These are phyloP conservation scores for Huntiella abstrusa DNA, from an alignment of 2,329 filamentous ascomycete genomes.

Conservation along the genomic window DNA sequence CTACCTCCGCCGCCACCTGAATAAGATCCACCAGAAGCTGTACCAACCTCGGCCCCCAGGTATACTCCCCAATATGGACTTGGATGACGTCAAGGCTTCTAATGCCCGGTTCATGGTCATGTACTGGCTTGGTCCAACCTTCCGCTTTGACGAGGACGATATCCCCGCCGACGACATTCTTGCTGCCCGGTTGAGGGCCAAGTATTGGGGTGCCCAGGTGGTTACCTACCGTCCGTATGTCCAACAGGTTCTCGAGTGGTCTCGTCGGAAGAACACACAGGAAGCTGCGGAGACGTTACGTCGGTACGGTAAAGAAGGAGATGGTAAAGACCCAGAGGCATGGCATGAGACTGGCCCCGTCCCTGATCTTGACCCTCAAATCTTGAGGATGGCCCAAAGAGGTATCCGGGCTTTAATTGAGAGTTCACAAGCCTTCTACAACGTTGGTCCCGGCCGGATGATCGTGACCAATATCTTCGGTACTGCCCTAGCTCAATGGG, in stretches of 20 bases:
- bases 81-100: constrained; percentile 24
- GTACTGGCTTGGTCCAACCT: constrained; percentile 29
- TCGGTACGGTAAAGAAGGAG: neutral
- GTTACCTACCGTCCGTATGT: constrained; percentile 73
- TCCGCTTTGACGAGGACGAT: constrained; percentile 46
- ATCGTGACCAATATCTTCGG: constrained; percentile 94
- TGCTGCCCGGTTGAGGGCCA: constrained; percentile 65
- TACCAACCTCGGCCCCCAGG: constrained; percentile 26
- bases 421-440: constrained; percentile 68
- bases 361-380: constrained; percentile 24
- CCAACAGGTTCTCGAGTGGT: constrained; percentile 34
- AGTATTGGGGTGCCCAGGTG: constrained; percentile 84
- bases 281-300: constrained; percentile 21
- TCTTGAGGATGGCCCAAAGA: constrained; percentile 35
- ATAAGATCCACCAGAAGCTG: constrained; percentile 39
- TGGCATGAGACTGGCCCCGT: constrained; percentile 15
- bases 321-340: neutral
- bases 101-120: constrained; percentile 16
- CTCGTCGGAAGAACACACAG: constrained; percentile 19
- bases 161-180: constrained; percentile 59
- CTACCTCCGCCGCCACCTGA: constrained; percentile 44
- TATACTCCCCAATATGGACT: constrained; percentile 16
- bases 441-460: constrained; percentile 42
- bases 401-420: constrained; percentile 60
- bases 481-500: constrained; percentile 93